These are phyloP conservation scores for Grigorovia transvaalensis DNA, from an alignment of 805 yeast genomes.

Conservation along the genomic window DNA sequence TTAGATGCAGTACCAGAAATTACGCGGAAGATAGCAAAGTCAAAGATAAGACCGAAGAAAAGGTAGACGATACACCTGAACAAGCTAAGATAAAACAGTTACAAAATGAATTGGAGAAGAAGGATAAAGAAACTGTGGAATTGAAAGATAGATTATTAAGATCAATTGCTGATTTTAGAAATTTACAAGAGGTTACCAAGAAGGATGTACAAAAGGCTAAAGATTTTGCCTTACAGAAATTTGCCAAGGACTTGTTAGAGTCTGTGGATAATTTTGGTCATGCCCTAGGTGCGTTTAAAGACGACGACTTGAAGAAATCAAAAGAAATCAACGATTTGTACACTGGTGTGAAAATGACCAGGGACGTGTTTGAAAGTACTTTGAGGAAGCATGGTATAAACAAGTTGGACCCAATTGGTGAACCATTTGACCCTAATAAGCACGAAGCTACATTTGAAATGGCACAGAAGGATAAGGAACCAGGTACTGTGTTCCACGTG, in stretches of 20 bases:
- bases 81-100: slow-evolving; percentile 29
- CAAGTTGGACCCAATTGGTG: slow-evolving; percentile 76
- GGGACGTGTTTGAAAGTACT: slow-evolving; percentile 76
- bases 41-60: slow-evolving; percentile 9
- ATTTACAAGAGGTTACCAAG: slow-evolving; percentile 82
- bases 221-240: slow-evolving; percentile 85
- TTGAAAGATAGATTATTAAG: slow-evolving; percentile 75
- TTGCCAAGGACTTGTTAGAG: slow-evolving; percentile 81
- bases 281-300: slow-evolving; percentile 64
- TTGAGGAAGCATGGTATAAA: slow-evolving; percentile 67
- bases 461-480: slow-evolving; percentile 77
- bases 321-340: slow-evolving; percentile 62
- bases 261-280: slow-evolving; percentile 85
- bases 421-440: slow-evolving; percentile 77
- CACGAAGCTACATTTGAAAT: slow-evolving; percentile 91
- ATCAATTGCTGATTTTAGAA: slow-evolving; percentile 85
- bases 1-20: slow-evolving; percentile 11
- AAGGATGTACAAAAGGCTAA: slow-evolving; percentile 77
- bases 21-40: slow-evolving; percentile 18
- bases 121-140: slow-evolving; percentile 66
- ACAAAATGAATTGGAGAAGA: slow-evolving; percentile 44
- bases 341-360: slow-evolving; percentile 88
- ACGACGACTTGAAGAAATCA: slow-evolving; percentile 47
- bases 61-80: slow-evolving; percentile 16
- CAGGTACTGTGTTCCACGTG: slow-evolving; percentile 87